phyloP scores from a whole-genome alignment of 163 green algal species.

The Volvox carteri region DNA sequence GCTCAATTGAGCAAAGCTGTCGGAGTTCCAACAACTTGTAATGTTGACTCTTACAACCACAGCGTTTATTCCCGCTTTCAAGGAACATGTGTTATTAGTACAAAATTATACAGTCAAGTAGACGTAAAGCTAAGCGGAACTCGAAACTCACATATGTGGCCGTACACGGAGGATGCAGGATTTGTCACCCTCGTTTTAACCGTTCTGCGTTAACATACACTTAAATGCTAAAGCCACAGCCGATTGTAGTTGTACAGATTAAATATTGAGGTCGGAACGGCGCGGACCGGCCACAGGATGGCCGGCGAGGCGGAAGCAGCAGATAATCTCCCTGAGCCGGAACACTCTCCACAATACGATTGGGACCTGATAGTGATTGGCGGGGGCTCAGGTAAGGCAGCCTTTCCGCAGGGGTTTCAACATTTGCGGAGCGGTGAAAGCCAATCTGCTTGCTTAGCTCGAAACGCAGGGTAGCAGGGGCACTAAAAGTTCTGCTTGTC shows the following conservation, averaged over 20 bases:
- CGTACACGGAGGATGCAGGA: no score
- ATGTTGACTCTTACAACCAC: background rate
- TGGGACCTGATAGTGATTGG: slow-evolving; percentile 82
- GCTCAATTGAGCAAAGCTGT: background rate
- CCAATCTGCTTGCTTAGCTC: no score
- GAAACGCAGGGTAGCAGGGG: no score
- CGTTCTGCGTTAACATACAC: background rate
- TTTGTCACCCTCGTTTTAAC: background rate
- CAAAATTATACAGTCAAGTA: background rate
- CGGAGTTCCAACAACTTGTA: background rate
- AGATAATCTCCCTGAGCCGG: background rate
- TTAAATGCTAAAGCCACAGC: background rate
- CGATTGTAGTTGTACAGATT: no score
- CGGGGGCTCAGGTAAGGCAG: slow-evolving; percentile 66
- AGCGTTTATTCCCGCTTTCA: background rate
- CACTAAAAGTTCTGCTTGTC: no score
- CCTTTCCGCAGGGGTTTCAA: no score
- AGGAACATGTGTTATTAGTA: background rate
- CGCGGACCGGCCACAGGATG: background rate
- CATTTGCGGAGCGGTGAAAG: no score
- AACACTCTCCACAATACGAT: slow-evolving; percentile 41
- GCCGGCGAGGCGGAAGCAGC: background rate
- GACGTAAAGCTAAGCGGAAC: no score
- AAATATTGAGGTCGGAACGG: no score
- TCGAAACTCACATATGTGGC: no score